Percentiles rank a stretch among this genome's conserved stretches.
Conservation (phyloP, 1,284 basidiomycete genomes). For the Leccinum laetum region DNA sequence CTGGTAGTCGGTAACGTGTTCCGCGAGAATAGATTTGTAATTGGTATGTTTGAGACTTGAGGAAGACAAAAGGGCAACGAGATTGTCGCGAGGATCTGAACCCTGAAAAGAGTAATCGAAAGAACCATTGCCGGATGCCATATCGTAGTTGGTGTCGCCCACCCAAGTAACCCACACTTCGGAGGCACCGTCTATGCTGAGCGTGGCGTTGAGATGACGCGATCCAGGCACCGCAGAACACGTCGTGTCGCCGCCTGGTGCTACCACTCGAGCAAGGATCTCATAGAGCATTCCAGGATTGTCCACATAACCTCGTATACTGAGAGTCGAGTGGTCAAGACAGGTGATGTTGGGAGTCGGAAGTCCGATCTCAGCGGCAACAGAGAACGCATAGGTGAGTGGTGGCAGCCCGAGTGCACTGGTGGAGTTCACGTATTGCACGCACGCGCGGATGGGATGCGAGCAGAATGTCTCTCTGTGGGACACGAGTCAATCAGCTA, state of each 20-base stretch:
- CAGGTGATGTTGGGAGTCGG: constrained; percentile 63
- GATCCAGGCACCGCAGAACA: constrained; percentile 37
- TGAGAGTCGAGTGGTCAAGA: constrained; percentile 53
- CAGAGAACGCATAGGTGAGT: constrained; percentile 54
- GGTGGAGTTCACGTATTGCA: constrained; percentile 50
- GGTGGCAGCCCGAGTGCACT: constrained; percentile 30
- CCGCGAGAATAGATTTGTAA: constrained; percentile 38
- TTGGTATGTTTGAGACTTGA: constrained; percentile 28
- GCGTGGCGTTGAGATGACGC: constrained; percentile 50
- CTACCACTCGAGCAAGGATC: constrained; percentile 51
- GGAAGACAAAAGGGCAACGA: constrained; percentile 42
- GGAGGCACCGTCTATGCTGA: constrained; percentile 41
- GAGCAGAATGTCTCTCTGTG: constrained; percentile 70
- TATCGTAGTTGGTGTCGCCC: constrained; percentile 67
- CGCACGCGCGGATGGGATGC: constrained; percentile 57
- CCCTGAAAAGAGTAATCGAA: constrained; percentile 64
- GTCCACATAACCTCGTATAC: constrained; percentile 51
- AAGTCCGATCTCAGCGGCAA: constrained; percentile 45
- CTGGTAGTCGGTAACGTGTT: constrained; percentile 54
- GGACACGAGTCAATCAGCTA: not conserved
- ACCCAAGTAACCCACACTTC: constrained; percentile 69
- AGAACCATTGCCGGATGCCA: constrained; percentile 56
- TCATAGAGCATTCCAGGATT: constrained; percentile 70
- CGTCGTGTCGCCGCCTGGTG: constrained; percentile 27
- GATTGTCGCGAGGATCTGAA: constrained; percentile 52